A percentile compares a stretch with the other conserved stretches of the same genome.
Conservation (phyloP, 208 protist species). For the Leishmania martiniquensis region DNA sequence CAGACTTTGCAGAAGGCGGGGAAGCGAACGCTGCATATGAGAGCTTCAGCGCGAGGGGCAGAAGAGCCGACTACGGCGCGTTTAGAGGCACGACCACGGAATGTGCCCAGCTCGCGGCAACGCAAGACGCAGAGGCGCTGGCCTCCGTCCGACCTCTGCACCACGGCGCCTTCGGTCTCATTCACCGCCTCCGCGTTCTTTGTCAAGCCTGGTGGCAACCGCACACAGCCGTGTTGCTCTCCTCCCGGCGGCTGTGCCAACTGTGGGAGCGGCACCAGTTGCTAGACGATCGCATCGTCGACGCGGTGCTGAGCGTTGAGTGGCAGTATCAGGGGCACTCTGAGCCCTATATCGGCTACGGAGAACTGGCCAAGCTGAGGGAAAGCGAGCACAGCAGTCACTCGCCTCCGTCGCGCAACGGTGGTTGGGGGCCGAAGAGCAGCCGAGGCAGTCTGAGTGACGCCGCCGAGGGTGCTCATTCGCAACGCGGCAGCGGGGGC, state of each 20-base stretch:
- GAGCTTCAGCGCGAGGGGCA: not conserved
- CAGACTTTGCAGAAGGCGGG: not conserved
- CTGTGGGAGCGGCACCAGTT: conserved; percentile 50
- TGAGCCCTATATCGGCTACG: conserved; percentile 14
- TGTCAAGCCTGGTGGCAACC: conserved; percentile 67
- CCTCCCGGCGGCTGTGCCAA: conserved; percentile 31
- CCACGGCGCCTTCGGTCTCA: conserved; percentile 29
- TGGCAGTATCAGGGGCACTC: conserved; percentile 35
- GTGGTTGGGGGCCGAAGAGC: not conserved
- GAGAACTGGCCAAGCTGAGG: not conserved
- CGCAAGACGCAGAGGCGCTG: conserved; percentile 20
- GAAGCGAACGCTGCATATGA: not conserved
- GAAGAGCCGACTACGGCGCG: not conserved
- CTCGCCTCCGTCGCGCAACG: not conserved
- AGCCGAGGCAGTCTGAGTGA: not conserved
- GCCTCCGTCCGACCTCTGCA: conserved; percentile 6
- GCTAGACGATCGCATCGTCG: conserved; percentile 48
- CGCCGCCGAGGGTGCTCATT: not conserved
- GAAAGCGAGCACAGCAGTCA: not conserved
- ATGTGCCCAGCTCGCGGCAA: conserved; percentile 14
- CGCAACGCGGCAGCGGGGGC: not conserved
- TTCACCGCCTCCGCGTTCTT: conserved; percentile 56
- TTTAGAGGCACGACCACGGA: not conserved
- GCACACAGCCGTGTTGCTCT: conserved; percentile 50
- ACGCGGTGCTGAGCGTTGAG: conserved; percentile 68